These are phyloP conservation scores for Gossypium bickii DNA, from an alignment of 345 rosid species.

Conservation along the genomic window DNA sequence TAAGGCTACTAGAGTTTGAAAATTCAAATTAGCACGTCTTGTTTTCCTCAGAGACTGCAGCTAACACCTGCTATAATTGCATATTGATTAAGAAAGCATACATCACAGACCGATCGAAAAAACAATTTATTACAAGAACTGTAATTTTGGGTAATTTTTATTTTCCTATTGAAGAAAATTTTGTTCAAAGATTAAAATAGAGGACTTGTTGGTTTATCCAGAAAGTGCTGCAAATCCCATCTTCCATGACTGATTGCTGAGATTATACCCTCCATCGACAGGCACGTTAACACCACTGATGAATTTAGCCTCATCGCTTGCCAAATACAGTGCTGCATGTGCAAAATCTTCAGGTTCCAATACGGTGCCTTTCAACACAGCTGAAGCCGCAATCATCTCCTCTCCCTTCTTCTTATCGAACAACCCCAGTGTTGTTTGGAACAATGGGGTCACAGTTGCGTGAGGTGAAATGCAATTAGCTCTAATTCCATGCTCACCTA, in stretches of 20 bases:
- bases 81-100: too few relatives aligned
- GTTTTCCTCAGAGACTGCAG: too few relatives aligned
- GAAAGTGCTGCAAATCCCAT: background rate
- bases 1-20: too few relatives aligned
- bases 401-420: background rate
- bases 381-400: background rate
- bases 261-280: slow-evolving; percentile 1
- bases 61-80: too few relatives aligned
- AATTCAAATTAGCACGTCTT: too few relatives aligned
- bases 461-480: slow-evolving; percentile 2
- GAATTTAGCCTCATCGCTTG: slow-evolving; percentile 12
- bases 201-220: background rate
- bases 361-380: background rate
- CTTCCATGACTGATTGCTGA: slow-evolving; percentile 8
- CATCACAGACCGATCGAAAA: too few relatives aligned
- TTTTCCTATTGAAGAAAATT: too few relatives aligned
- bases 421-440: background rate
- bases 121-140: too few relatives aligned
- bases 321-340: background rate
- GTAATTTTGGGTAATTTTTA: too few relatives aligned
- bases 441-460: background rate
- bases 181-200: too few relatives aligned
- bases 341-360: background rate
- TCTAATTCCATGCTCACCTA: background rate
- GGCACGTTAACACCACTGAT: background rate